Evolutionary conservation across 768 basidiomycete species (phyloP), one percentile per base, ranked within the genome.

Genomic region (Termitomyces sp.): DNA sequence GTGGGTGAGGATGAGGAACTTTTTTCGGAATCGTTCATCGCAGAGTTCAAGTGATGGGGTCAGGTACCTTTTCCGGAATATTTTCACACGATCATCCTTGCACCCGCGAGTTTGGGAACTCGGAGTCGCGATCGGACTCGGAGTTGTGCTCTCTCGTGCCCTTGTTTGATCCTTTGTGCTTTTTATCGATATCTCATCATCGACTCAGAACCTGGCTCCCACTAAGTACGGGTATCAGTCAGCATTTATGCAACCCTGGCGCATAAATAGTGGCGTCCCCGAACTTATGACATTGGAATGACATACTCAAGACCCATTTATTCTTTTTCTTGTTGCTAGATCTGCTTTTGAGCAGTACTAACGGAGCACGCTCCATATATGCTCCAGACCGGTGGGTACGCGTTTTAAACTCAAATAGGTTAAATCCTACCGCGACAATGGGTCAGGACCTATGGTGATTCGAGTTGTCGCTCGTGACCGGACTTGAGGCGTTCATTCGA

Each of bases 21-120:
- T 64, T 64, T 62, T 60, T 64, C 59, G 40, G 64, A 58, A 57
- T 62, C 59, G 58, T 55, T 48, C 62, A 61, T 65, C 55, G 60
- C 54, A 34, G 57, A 58, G 45, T 44, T 55, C 53, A 13, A 43
- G 46, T 57, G 55, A 53, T 39, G 44, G 7, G 44, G 22, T 27
- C 18, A 12, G 33, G 43, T 61, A 46, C 57, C 53, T 50, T 59
- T 64, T 63, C 46, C 34, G 66, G 53, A 63, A 24, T 20, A 63
- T 43, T 57, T 65, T 65, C 61, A 13, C 62, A 63, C 62, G 64
- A 52, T 55, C 51, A 14, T 2, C 4, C 24, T 26, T 6, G n/a
- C n/a, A n/a, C n/a, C n/a, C n/a, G n/a, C n/a, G n/a, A n/a, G n/a
- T n/a, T n/a, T n/a, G n/a, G n/a, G n/a, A n/a, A n/a, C n/a, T n/a